A percentile compares a stretch with the other conserved stretches of the same genome.
Conservation (phyloP, 148 eudicot species). For the Pharnaceum exiguum region DNA sequence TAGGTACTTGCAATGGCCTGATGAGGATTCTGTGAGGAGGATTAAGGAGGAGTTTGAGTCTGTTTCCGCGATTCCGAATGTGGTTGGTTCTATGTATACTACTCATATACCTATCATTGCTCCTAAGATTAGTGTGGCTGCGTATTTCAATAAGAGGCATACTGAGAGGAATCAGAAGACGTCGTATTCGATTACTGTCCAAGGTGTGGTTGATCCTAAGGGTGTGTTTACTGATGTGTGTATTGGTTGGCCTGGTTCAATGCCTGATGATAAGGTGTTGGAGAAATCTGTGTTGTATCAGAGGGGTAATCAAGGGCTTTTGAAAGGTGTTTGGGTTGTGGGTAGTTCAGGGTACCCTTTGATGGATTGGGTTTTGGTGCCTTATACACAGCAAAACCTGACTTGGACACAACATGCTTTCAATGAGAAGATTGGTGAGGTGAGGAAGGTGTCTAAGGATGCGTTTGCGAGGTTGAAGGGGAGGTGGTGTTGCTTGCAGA, state of each 20-base stretch:
- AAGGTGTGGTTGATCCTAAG: constrained; percentile 70
- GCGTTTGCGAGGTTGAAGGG: constrained; percentile 81
- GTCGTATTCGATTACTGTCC: constrained; percentile 81
- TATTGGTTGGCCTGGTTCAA: constrained; percentile 92
- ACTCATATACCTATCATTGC: constrained; percentile 91
- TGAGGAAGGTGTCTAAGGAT: constrained; percentile 47
- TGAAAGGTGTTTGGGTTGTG: constrained; percentile 69
- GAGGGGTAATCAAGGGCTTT: constrained; percentile 64
- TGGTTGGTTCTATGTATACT: constrained; percentile 89
- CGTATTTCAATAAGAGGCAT: constrained; percentile 75
- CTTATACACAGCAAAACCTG: constrained; percentile 62
- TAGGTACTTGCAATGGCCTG: constrained; percentile 73
- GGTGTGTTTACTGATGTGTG: constrained; percentile 83
- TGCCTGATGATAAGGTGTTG: constrained; percentile 79
- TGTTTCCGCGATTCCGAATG: constrained; percentile 66
- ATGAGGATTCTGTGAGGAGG: constrained; percentile 30
- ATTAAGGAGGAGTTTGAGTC: constrained; percentile 53
- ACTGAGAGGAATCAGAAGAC: constrained; percentile 83
- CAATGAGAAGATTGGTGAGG: constrained; percentile 76
- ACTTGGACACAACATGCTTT: constrained; percentile 92
- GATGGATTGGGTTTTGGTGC: constrained; percentile 86
- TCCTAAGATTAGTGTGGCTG: constrained; percentile 85
- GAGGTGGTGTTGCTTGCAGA: constrained; percentile 87
- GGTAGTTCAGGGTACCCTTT: constrained; percentile 74
- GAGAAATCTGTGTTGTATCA: constrained; percentile 77